Conservation (phyloP, 1,284 basidiomycete species). For the Marasmius fiardii region DNA sequence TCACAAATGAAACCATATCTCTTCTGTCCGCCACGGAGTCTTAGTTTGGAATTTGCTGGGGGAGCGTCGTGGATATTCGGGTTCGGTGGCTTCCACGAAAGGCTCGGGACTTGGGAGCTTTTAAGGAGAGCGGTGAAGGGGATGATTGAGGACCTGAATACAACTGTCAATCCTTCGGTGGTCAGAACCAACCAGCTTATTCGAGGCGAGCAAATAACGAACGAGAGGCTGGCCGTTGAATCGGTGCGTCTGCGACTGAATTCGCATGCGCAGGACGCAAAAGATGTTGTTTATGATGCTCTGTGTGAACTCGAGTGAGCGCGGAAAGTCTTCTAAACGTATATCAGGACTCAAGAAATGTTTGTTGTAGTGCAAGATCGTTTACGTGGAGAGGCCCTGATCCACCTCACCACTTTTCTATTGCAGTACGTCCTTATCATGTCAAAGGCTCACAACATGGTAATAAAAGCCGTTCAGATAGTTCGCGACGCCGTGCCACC, state of each 20-base stretch:
- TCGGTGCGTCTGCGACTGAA: constrained; percentile 37
- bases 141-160: constrained; percentile 6
- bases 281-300: constrained; percentile 34
- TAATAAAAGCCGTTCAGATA: constrained; percentile 4
- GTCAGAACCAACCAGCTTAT: no score
- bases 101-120: constrained; percentile 26
- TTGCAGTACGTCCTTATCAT: constrained; percentile 38
- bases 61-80: constrained; percentile 19
- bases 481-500: constrained; percentile 2
- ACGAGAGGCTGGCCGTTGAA: constrained; percentile 26
- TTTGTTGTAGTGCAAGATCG: constrained; percentile 35
- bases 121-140: constrained; percentile 21
- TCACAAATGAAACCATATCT: constrained; percentile 14
- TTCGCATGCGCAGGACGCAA: constrained; percentile 36
- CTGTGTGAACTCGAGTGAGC: constrained; percentile 40
- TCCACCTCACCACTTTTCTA: constrained; percentile 58
- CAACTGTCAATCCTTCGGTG: constrained; percentile 6
- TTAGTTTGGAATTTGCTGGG: constrained; percentile 27
- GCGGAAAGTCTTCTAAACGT: background rate
- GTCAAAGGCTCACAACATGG: background rate
- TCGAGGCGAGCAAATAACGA: background rate
- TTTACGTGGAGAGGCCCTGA: constrained; percentile 59
- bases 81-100: background rate
- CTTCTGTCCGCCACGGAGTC: constrained; percentile 21
- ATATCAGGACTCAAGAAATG: background rate